Percentiles rank a stretch among this genome's conserved stretches.
phyloP scores from a whole-genome alignment of 208 protist genomes.

The Trypanosomatidae sp. region DNA sequence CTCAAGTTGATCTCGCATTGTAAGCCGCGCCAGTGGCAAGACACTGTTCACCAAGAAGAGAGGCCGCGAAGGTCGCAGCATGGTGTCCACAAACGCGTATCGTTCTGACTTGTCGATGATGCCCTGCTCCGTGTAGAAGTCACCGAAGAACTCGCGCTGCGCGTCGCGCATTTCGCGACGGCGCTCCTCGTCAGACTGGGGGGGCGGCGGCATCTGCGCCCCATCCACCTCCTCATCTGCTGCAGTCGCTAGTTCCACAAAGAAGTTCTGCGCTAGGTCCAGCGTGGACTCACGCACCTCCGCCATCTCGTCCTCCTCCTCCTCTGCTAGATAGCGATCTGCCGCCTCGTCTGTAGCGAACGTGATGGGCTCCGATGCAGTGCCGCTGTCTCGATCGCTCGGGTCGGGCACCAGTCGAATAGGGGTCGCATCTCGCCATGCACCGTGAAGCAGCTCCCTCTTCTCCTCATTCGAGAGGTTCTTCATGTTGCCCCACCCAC shows the following conservation, averaged over 20 bases:
- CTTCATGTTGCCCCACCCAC: conserved; percentile 39
- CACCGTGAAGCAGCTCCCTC: conserved; percentile 47
- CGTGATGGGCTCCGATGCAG: conserved; percentile 26
- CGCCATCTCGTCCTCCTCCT: conserved; percentile 33
- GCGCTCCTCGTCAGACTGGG: conserved; percentile 50
- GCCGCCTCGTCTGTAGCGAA: conserved; percentile 74
- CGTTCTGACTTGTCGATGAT: conserved; percentile 30
- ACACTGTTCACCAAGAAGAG: conserved; percentile 60
- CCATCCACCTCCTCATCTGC: conserved; percentile 66
- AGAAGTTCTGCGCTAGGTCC: conserved; percentile 59
- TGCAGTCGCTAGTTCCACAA: conserved; percentile 51
- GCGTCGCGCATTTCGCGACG: conserved; percentile 55
- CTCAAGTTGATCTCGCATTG: conserved; percentile 66
- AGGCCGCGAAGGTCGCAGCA: conserved; percentile 46
- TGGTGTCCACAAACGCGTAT: conserved; percentile 56
- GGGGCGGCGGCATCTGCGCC: conserved; percentile 18
- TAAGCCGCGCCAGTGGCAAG: conserved; percentile 52
- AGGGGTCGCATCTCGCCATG: conserved; percentile 44
- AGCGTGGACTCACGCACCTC: conserved; percentile 49
- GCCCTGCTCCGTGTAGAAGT: conserved; percentile 75
- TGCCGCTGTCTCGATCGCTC: conserved; percentile 43
- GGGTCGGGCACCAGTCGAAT: conserved; percentile 45
- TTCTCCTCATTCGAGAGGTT: conserved; percentile 36
- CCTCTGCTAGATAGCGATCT: conserved; percentile 45
- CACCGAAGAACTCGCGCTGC: conserved; percentile 69